Conservation (phyloP, 2,329 filamentous ascomycete genomes). For the Rasamsonia emersonii region DNA sequence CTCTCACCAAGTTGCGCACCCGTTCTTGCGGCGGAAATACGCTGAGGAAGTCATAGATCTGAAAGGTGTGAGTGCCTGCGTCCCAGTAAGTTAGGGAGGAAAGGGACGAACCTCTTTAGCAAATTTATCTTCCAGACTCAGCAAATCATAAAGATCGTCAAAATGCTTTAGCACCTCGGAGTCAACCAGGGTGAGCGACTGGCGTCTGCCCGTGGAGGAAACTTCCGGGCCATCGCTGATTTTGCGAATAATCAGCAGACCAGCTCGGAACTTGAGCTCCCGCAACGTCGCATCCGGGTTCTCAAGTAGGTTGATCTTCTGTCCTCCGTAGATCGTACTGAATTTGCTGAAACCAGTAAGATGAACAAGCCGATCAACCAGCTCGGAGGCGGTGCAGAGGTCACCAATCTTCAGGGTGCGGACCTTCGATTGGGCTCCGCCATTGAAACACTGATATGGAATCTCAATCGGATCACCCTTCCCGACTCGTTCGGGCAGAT, state of each 20-base stretch:
- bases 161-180: conserved; percentile 74
- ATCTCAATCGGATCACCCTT: conserved; percentile 59
- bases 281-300: conserved; percentile 54
- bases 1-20: conserved; percentile 52
- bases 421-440: conserved; percentile 50
- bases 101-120: conserved; percentile 52
- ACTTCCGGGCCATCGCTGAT: conserved; percentile 42
- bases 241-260: conserved; percentile 56
- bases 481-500: conserved; percentile 44
- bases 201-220: conserved; percentile 25
- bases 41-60: conserved; percentile 63
- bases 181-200: conserved; percentile 58
- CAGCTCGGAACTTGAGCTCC: conserved; percentile 58
- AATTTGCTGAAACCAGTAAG: conserved; percentile 70
- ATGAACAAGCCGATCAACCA: conserved; percentile 58
- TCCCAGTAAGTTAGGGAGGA: not conserved
- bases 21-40: conserved; percentile 61
- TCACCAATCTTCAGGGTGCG: conserved; percentile 57
- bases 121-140: conserved; percentile 63
- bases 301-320: conserved; percentile 54
- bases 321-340: conserved; percentile 61
- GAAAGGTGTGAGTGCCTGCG: conserved; percentile 7
- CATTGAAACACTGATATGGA: conserved; percentile 66
- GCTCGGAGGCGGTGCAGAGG: conserved; percentile 60
- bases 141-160: conserved; percentile 70